phyloP scores from a whole-genome alignment of 352 stramenopile species.

The Pythium folliculosum region DNA sequence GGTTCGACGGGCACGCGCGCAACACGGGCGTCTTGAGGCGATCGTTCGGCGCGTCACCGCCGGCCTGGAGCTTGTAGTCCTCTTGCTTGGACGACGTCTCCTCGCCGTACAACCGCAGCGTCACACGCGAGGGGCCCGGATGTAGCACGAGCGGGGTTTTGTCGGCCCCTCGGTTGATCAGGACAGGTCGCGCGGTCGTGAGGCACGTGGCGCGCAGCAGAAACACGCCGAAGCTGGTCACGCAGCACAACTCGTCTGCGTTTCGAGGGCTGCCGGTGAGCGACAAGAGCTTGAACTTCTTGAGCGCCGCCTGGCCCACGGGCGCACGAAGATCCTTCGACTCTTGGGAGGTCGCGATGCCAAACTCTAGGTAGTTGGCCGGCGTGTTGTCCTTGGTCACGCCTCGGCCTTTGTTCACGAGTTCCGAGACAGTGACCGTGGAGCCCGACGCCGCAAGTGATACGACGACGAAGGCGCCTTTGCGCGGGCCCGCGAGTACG shows the following conservation, averaged over 20 bases:
- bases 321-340: constrained; percentile 43
- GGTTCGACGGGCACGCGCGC: constrained; percentile 38
- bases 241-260: constrained; percentile 46
- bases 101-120: constrained; percentile 51
- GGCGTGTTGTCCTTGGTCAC: constrained; percentile 54
- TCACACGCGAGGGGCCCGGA: constrained; percentile 40
- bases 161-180: constrained; percentile 40
- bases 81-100: constrained; percentile 56
- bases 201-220: constrained; percentile 43
- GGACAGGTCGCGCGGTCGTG: constrained; percentile 31
- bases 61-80: constrained; percentile 55
- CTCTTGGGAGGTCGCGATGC: constrained; percentile 41
- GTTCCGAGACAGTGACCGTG: constrained; percentile 51
- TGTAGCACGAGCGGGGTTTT: constrained; percentile 53
- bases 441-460: constrained; percentile 46
- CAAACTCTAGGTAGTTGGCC: constrained; percentile 61
- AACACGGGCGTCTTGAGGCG: constrained; percentile 39
- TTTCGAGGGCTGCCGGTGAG: constrained; percentile 41
- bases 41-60: constrained; percentile 42
- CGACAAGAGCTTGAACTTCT: constrained; percentile 59
- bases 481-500: constrained; percentile 45
- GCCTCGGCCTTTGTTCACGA: constrained; percentile 55
- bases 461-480: constrained; percentile 46
- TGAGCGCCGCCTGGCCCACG: constrained; percentile 27
- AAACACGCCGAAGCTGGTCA: constrained; percentile 60